Base-by-base conservation (phyloP, 441 rosid genomes). In the Breynia disticha region DNA sequence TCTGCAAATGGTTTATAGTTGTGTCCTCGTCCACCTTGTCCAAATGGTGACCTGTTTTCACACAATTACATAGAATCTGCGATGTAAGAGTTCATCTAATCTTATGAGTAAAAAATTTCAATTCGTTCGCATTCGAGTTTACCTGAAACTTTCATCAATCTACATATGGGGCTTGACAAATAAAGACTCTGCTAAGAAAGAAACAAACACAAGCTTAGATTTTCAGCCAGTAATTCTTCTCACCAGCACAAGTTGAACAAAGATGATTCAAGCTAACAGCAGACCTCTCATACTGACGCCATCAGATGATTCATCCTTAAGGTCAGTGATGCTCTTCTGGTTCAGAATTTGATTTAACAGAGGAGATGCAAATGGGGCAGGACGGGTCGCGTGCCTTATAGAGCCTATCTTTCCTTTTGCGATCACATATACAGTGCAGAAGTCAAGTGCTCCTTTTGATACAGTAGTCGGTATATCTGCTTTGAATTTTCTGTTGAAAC, bases 341-440 rank as follows among this genome's bases (percentile, higher is more conserved):
- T 54, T 64, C 48, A 79, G 73, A 32, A 88, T 64, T 63, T 93
- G 80, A 28, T 69, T 67, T 0, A 76, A 65, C 8, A 91, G 60
- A 0, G 97, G 95, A 44, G 97, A 93, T 22, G 66, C 49, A 51
- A 61, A 72, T 10, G 96, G 90, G 19, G 86, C 80, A 16, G 80
- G 46, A 57, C 93, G 87, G 56, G 80, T 47, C 46, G 97, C 90
- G 48, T 77, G 55, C 17, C 84, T 66, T 5, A 70, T 55, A 0
- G 96, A 76, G 50, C 95, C 79, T 20, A 86, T 46, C 74, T 79
- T 93, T 61, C 90, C 86, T 76, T 86, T 89, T 19, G 84, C 72
- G 61, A 89, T 68, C 50, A 89, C 72, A 57, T 79, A 89, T 17
- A 89, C 88, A 1, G 72, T 82, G 69, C 98, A 93, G 74, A 93